Percentiles rank a stretch among this genome's conserved stretches.
phyloP scores from a whole-genome alignment of 192 early-diverging fungal genomes.

The Coemansia sp. region DNA sequence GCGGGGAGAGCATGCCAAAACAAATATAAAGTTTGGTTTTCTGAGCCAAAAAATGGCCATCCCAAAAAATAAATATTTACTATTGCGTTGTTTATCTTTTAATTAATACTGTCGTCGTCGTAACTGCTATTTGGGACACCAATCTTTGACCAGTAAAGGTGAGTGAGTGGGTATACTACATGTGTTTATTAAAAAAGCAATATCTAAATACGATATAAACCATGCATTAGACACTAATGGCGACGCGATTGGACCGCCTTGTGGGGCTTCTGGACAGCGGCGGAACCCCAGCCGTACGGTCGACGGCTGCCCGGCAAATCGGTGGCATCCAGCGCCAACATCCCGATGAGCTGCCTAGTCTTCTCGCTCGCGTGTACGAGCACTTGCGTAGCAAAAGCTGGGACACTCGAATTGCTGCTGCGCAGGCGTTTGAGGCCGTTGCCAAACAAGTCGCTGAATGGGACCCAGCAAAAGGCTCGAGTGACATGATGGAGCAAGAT shows the following conservation, averaged over 20 bases:
- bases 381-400: constrained; percentile 87
- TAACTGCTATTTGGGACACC: background rate
- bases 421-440: constrained; percentile 87
- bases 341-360: constrained; percentile 85
- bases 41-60: background rate
- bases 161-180: too few relatives aligned
- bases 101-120: background rate
- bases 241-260: constrained; percentile 85
- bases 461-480: constrained; percentile 57
- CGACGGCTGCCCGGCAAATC: constrained; percentile 92
- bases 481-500: constrained; percentile 32
- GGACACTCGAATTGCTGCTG: constrained; percentile 95
- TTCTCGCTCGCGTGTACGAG: constrained; percentile 62
- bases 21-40: constrained; percentile 2
- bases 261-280: constrained; percentile 93
- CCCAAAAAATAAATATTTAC: background rate
- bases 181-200: background rate
- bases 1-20: constrained; percentile 7
- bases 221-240: constrained; percentile 17
- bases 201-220: background rate
- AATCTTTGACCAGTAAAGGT: background rate
- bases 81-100: background rate
- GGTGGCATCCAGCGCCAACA: constrained; percentile 94
- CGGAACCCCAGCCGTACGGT: constrained; percentile 79
- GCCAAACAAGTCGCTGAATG: constrained; percentile 86